A percentile compares a stretch with the other conserved stretches of the same genome.
phyloP scores from a whole-genome alignment of 805 yeast genomes.

The Yamadazyma sp. region DNA sequence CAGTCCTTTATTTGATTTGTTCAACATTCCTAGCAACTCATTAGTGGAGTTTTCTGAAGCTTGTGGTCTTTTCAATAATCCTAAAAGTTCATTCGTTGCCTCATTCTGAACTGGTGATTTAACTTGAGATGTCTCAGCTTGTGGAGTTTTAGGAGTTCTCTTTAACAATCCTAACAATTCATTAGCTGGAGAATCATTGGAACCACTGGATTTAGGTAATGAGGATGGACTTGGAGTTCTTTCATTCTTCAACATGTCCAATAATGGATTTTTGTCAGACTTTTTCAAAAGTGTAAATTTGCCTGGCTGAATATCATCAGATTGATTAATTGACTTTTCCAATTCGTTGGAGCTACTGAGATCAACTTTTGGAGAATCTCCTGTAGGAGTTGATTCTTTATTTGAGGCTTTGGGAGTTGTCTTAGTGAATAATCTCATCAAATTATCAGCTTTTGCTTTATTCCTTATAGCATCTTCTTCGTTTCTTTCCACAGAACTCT shows the following conservation, averaged over 20 bases:
- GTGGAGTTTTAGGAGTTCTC: constrained; percentile 9
- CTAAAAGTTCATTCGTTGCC: constrained; percentile 16
- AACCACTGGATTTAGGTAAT: no score
- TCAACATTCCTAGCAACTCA: not conserved
- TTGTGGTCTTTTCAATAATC: no score
- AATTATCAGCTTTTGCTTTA: constrained; percentile 28
- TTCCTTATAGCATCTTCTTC: constrained; percentile 19
- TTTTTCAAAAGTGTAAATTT: constrained; percentile 29
- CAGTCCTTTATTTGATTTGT: not conserved
- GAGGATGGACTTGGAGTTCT: constrained; percentile 4
- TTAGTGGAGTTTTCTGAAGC: constrained; percentile 1
- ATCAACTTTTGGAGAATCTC: not conserved
- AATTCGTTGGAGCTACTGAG: constrained; percentile 20
- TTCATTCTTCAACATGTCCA: constrained; percentile 4
- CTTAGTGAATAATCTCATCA: constrained; percentile 27
- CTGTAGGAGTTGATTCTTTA: not conserved
- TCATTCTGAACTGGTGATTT: no score
- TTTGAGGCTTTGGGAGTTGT: not conserved
- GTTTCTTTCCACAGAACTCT: constrained; percentile 2
- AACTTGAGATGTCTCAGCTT: no score
- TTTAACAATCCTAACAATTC: constrained; percentile 17
- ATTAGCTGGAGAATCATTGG: constrained; percentile 13
- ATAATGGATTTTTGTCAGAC: constrained; percentile 11
- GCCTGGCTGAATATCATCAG: constrained; percentile 14
- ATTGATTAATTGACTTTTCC: constrained; percentile 17